These are phyloP conservation scores for Fragaria vesca DNA, from an alignment of 306 rosid species.

Conservation along the genomic window DNA sequence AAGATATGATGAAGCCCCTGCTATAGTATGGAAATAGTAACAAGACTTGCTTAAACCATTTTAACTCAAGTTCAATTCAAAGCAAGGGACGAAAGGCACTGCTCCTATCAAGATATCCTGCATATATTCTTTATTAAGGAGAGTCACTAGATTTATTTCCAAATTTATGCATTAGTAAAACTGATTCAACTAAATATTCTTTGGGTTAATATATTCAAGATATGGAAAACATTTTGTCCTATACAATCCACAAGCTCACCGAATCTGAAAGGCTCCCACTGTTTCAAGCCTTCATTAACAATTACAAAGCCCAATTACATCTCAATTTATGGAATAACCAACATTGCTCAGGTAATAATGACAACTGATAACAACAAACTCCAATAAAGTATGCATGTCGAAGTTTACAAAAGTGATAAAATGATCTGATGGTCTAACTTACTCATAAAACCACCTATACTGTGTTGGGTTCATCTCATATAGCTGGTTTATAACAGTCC, in stretches of 20 bases:
- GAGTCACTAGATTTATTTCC: not conserved
- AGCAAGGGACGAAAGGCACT: not conserved
- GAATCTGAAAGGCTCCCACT: not conserved
- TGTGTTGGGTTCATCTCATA: slow-evolving; percentile 92
- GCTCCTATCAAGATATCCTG: not conserved
- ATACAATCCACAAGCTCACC: not conserved
- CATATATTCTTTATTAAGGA: not conserved
- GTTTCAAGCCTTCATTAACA: not conserved
- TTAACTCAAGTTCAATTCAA: not conserved
- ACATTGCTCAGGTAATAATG: not conserved
- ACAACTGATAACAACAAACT: slow-evolving; percentile 4
- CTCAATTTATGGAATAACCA: not conserved
- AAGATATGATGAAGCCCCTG: not conserved
- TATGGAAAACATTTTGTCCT: not conserved
- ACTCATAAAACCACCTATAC: slow-evolving; percentile 91
- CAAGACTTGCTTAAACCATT: not conserved
- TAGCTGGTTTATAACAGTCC: no score
- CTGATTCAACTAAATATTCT: not conserved
- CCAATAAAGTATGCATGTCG: not conserved
- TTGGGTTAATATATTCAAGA: slow-evolving; percentile 3
- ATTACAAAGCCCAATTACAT: not conserved
- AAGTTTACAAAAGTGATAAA: not conserved
- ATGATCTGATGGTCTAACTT: slow-evolving; percentile 33
- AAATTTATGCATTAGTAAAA: not conserved
- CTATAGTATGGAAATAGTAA: not conserved